These are phyloP conservation scores for Pseudogymnoascus sp. DNA, from an alignment of 2,329 filamentous ascomycete genomes.

Conservation along the genomic window DNA sequence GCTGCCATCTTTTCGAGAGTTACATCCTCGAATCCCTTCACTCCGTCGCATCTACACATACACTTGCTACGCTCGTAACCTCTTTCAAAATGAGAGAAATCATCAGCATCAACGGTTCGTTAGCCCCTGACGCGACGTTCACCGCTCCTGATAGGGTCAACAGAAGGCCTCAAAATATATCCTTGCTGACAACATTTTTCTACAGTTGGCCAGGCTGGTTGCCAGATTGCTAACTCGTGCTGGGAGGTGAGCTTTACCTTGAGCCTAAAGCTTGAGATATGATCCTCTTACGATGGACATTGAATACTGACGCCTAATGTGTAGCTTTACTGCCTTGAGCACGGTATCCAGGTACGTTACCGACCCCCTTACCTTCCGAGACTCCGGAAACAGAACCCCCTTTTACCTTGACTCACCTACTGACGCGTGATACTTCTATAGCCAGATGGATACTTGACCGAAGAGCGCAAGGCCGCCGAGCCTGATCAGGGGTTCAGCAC, in stretches of 20 bases:
- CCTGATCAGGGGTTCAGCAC: constrained; percentile 98
- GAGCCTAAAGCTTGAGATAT: background rate
- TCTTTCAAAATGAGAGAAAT: constrained; percentile 89
- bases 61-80: constrained; percentile 16
- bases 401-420: constrained; percentile 11
- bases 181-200: constrained; percentile 27
- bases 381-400: background rate
- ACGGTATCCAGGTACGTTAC: constrained; percentile 88
- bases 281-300: background rate
- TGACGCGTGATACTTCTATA: constrained; percentile 37
- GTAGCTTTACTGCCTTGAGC: constrained; percentile 99
- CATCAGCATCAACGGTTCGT: constrained; percentile 95
- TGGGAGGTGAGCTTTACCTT: constrained; percentile 78
- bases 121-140: constrained; percentile 27
- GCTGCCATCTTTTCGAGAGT: constrained; percentile 13
- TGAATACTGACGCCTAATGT: constrained; percentile 27
- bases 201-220: constrained; percentile 98
- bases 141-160: constrained; percentile 33
- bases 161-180: constrained; percentile 15
- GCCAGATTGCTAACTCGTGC: constrained; percentile 99
- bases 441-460: constrained; percentile 97
- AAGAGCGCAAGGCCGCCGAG: constrained; percentile 89
- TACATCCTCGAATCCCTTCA: constrained; percentile 17
- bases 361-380: background rate
- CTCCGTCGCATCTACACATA: constrained; percentile 14